Evolutionary conservation across 2,329 filamentous ascomycete genomes (phyloP).

Genomic region (Paraphoma chrysanthemicola): DNA sequence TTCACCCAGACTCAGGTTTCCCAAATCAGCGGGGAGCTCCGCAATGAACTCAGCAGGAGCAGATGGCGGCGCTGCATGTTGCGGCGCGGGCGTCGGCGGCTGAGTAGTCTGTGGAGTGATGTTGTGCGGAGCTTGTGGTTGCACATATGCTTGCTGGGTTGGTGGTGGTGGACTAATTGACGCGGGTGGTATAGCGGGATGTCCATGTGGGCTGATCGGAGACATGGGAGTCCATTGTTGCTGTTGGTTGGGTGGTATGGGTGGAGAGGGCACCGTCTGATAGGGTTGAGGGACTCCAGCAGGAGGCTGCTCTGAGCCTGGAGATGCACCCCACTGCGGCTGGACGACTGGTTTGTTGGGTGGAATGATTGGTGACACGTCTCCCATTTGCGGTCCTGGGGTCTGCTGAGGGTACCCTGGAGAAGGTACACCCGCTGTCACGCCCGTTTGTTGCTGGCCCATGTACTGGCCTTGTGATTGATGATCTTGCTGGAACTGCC

Average conservation of each 20-base stretch:
- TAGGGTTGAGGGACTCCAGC: conserved; percentile 12
- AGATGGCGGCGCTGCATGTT: conserved; percentile 9
- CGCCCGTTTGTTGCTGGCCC: conserved; percentile 39
- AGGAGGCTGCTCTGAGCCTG: conserved; percentile 4
- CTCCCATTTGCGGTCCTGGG: conserved; percentile 17
- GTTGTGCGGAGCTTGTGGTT: conserved; percentile 15
- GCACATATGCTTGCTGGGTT: conserved; percentile 1
- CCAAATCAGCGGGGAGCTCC: conserved; percentile 43
- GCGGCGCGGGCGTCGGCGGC: conserved; percentile 17
- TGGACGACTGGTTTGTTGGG: conserved; percentile 9
- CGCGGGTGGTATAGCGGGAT: conserved; percentile 12
- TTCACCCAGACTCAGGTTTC: conserved; percentile 29
- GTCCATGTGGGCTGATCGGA: conserved; percentile 18
- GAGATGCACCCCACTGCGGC: conserved; percentile 11
- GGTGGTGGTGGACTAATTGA: conserved; percentile 26
- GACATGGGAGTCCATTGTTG: conserved; percentile 33
- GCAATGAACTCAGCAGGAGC: conserved; percentile 39
- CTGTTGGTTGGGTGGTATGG: conserved; percentile 18
- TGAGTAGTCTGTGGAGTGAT: conserved; percentile 15
- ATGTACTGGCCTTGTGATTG: conserved; percentile 13
- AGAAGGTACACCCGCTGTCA: conserved; percentile 23
- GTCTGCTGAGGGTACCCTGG: conserved; percentile 6
- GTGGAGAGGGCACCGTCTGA: conserved; percentile 15
- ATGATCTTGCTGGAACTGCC: conserved; percentile 11
- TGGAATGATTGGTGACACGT: conserved; percentile 15